A percentile compares a stretch with the other conserved stretches of the same genome.
Conservation (phyloP, 192 early-diverging fungal species). For the Chytriomyces sp. region DNA sequence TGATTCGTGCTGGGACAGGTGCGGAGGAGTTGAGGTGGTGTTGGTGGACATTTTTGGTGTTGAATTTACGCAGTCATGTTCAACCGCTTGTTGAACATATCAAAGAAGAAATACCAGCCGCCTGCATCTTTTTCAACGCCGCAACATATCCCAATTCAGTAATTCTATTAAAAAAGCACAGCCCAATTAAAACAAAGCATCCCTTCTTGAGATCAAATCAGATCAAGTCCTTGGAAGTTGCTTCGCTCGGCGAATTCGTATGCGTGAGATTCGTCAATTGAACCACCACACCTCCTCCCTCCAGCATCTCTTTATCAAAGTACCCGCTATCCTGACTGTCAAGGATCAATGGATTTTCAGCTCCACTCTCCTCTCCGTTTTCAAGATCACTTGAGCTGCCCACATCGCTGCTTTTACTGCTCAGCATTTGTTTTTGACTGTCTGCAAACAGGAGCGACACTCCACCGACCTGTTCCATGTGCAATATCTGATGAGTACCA, state of each 20-base stretch:
- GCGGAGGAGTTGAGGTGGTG: background rate
- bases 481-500: background rate
- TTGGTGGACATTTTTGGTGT: background rate
- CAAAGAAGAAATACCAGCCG: too few relatives aligned
- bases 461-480: slow-evolving; percentile 48
- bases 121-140: too few relatives aligned
- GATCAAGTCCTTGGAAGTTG: too few relatives aligned
- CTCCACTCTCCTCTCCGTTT: background rate
- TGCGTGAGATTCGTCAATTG: too few relatives aligned
- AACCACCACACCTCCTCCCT: too few relatives aligned
- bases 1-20: background rate
- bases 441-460: slow-evolving; percentile 57
- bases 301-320: background rate
- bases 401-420: slow-evolving; percentile 2
- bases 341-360: background rate
- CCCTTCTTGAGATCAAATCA: too few relatives aligned
- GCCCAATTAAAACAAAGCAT: too few relatives aligned
- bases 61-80: too few relatives aligned
- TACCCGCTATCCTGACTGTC: background rate
- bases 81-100: too few relatives aligned
- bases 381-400: slow-evolving; percentile 1
- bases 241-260: too few relatives aligned
- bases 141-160: too few relatives aligned
- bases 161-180: too few relatives aligned
- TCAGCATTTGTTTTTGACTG: slow-evolving; percentile 33